These are phyloP conservation scores for Teratosphaeria gauchensis DNA, from an alignment of 2,329 filamentous ascomycete genomes.

Conservation along the genomic window DNA sequence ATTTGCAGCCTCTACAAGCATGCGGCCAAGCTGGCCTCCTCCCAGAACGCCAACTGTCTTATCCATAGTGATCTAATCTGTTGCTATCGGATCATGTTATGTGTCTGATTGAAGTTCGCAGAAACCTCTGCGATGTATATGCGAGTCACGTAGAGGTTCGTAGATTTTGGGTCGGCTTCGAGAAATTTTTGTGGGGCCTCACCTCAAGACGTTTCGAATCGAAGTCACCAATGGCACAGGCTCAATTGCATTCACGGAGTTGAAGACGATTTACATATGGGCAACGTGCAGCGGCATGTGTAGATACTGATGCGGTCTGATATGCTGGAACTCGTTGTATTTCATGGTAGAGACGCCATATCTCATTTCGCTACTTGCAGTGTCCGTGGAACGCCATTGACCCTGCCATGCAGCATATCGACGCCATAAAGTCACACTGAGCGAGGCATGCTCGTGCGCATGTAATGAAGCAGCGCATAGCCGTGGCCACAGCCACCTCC, in stretches of 20 bases:
- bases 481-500: neutral
- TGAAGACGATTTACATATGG: neutral
- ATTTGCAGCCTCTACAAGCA: conserved; percentile 84
- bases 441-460: neutral
- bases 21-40: conserved; percentile 64
- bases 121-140: neutral
- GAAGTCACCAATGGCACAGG: neutral
- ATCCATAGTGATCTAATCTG: conserved; percentile 9
- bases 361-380: conserved; percentile 4
- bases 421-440: neutral
- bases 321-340: neutral
- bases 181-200: neutral
- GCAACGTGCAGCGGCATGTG: neutral
- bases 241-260: neutral
- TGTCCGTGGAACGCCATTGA: conserved; percentile 4
- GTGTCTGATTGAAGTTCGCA: neutral
- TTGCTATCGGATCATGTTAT: neutral
- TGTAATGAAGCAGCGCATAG: neutral
- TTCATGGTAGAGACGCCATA: neutral
- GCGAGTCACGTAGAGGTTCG: too few species aligned
- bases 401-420: conserved; percentile 3
- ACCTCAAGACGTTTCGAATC: neutral
- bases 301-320: neutral
- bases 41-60: conserved; percentile 31
- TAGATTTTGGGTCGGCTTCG: neutral